Conservation (phyloP, 176 grass and related monocot species). For the Bonia amplexicaulis region DNA sequence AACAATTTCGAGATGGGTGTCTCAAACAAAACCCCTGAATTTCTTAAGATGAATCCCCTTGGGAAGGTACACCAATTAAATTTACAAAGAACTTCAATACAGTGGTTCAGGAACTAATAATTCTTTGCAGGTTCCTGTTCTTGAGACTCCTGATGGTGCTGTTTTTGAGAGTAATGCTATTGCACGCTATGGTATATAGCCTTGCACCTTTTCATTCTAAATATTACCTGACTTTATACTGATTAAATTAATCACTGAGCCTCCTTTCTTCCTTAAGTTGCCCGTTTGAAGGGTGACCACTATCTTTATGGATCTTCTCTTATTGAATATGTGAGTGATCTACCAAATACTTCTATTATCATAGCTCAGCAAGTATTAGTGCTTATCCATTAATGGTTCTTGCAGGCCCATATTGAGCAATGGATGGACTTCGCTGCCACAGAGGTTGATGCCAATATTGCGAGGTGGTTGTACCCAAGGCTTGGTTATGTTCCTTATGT, state of each 20-base stretch:
- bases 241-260: neutral
- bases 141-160: constrained; percentile 87
- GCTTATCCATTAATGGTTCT: neutral
- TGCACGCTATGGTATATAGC: constrained; percentile 64
- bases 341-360: neutral
- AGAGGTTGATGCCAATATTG: constrained; percentile 69
- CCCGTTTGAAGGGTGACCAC: constrained; percentile 60
- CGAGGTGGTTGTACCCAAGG: constrained; percentile 62
- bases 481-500: constrained; percentile 43
- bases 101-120: neutral
- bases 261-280: constrained; percentile 46
- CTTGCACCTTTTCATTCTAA: neutral
- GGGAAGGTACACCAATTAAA: constrained; percentile 57
- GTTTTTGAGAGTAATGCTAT: constrained; percentile 98
- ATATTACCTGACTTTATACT: neutral
- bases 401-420: constrained; percentile 73
- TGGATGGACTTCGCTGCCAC: constrained; percentile 81
- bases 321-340: constrained; percentile 79
- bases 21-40: constrained; percentile 90
- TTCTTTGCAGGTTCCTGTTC: constrained; percentile 65
- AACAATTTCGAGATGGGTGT: constrained; percentile 94
- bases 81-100: neutral
- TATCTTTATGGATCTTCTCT: constrained; percentile 61
- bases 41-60: constrained; percentile 94
- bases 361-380: neutral